Percentiles rank a stretch among this genome's conserved stretches.
These are phyloP conservation scores for Penicillium thymicola DNA, from an alignment of 2,329 filamentous ascomycete species.

Conservation along the genomic window DNA sequence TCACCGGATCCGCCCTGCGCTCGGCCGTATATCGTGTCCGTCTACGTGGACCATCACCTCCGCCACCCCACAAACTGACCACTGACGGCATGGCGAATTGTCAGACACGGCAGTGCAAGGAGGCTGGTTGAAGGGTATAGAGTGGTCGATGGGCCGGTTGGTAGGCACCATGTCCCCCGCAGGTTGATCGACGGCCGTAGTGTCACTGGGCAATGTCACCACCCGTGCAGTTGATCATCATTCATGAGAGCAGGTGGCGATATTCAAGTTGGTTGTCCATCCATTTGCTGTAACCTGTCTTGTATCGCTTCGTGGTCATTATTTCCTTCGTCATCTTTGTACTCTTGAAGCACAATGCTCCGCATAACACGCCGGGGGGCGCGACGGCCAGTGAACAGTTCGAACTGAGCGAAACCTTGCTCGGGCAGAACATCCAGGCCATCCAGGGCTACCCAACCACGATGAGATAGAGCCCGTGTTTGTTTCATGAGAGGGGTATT, in stretches of 20 bases:
- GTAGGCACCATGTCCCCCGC: neutral
- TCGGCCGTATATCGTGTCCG: no score
- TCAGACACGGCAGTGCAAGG: neutral
- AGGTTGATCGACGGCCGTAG: neutral
- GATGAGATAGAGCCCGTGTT: conserved; percentile 35
- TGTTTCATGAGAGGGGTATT: conserved; percentile 38
- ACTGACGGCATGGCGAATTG: neutral
- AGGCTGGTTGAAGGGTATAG: neutral
- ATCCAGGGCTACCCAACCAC: conserved; percentile 40
- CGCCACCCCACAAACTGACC: no score
- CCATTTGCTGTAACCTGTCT: conserved; percentile 30
- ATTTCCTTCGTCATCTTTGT: conserved; percentile 34
- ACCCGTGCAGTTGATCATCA: neutral
- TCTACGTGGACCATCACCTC: no score
- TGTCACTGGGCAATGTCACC: no score
- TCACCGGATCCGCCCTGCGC: no score
- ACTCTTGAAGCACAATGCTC: conserved; percentile 35
- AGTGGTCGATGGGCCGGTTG: no score
- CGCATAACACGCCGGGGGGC: conserved; percentile 39
- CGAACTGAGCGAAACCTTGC: conserved; percentile 42
- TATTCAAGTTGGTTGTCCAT: conserved; percentile 32
- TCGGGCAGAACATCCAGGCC: conserved; percentile 41
- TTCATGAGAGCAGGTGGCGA: conserved; percentile 52
- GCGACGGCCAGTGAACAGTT: conserved; percentile 39
- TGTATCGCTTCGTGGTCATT: conserved; percentile 31